phyloP scores from a whole-genome alignment of 1,284 basidiomycete genomes.

The Marasmius sp. region DNA sequence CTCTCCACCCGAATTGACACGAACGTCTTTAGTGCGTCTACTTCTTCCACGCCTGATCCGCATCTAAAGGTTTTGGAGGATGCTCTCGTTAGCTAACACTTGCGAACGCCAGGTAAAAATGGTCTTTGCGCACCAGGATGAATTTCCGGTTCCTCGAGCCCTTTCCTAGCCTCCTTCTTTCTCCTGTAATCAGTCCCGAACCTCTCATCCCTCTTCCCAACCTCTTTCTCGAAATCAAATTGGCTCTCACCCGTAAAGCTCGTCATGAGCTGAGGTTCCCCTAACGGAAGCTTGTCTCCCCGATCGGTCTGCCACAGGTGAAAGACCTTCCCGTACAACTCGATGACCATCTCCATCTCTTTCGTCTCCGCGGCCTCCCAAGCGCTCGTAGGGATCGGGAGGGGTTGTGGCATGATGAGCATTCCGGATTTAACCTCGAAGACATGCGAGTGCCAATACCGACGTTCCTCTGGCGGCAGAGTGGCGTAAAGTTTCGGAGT shows the following conservation, averaged over 20 bases:
- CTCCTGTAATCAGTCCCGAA: constrained; percentile 10
- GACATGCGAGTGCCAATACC: constrained; percentile 51
- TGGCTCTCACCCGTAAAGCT: constrained; percentile 18
- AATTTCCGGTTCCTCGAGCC: background rate
- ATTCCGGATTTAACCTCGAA: constrained; percentile 35
- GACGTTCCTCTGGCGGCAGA: constrained; percentile 45
- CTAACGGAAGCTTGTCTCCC: constrained; percentile 16
- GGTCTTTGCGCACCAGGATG: background rate
- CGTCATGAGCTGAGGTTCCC: constrained; percentile 21
- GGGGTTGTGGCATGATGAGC: constrained; percentile 16
- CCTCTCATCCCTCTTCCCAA: constrained; percentile 9
- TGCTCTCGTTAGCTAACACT: background rate
- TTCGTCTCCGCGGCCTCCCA: constrained; percentile 21
- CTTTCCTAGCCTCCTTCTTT: constrained; percentile 9
- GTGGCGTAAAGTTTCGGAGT: constrained; percentile 41
- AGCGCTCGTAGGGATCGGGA: background rate
- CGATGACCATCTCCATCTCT: constrained; percentile 21
- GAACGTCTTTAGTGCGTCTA: background rate
- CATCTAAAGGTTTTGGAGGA: background rate
- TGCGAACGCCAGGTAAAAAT: background rate
- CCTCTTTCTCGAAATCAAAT: constrained; percentile 11
- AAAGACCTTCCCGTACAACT: constrained; percentile 21
- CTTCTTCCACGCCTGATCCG: background rate
- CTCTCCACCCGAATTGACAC: too few species aligned
- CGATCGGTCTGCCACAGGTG: constrained; percentile 22